These are phyloP conservation scores for Epichloe glyceriae DNA, from an alignment of 2,329 filamentous ascomycete species.

Conservation along the genomic window DNA sequence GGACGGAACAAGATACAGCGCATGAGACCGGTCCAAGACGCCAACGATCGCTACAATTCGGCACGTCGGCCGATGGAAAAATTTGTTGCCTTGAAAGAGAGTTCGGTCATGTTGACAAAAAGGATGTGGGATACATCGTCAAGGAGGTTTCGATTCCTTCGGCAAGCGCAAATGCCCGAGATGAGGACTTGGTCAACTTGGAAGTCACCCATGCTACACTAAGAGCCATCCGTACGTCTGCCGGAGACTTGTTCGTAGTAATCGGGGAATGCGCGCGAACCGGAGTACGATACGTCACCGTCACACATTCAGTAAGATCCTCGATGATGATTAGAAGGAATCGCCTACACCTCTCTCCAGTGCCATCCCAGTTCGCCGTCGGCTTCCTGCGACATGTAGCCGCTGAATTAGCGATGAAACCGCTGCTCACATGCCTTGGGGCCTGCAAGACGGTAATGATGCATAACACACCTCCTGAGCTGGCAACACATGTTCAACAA, in stretches of 20 bases:
- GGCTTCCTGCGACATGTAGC: neutral
- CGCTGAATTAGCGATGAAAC: neutral
- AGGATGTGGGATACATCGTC: neutral
- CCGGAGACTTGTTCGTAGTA: neutral
- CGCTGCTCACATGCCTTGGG: neutral
- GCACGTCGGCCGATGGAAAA: neutral
- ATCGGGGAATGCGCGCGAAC: neutral
- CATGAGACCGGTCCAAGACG: neutral
- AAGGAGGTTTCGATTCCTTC: neutral
- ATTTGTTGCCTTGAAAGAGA: neutral
- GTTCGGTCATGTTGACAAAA: neutral
- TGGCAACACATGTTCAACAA: neutral
- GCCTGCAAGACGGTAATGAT: neutral
- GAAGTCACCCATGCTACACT: neutral
- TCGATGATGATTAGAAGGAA: neutral
- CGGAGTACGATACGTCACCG: neutral
- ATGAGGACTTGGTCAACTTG: neutral
- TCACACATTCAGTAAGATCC: neutral
- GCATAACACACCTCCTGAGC: neutral
- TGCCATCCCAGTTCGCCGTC: neutral
- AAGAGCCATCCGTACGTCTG: neutral
- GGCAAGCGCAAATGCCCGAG: neutral
- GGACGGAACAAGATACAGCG: neutral
- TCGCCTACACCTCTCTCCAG: neutral
- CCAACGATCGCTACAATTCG: slow-evolving; percentile 2